Percentiles rank a stretch among this genome's conserved stretches.
phyloP scores from a whole-genome alignment of 768 basidiomycete genomes.

The Imleria badia region DNA sequence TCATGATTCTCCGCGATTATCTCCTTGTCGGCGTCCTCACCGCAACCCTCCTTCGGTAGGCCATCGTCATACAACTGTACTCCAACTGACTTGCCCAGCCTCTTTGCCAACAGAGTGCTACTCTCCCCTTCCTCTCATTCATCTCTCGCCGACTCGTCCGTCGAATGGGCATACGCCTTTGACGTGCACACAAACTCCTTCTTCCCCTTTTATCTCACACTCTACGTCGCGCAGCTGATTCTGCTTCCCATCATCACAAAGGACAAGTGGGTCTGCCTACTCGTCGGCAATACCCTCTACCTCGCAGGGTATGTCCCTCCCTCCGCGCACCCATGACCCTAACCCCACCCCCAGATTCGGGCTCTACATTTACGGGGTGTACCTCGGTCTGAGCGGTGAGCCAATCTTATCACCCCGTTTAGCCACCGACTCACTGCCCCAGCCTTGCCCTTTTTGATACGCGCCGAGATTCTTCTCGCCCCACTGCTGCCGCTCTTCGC shows the following conservation, averaged over 20 bases:
- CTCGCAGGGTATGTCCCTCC: constrained; percentile 69
- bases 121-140: constrained; percentile 73
- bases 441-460: constrained; percentile 94
- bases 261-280: constrained; percentile 92
- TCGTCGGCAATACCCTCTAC: constrained; percentile 78
- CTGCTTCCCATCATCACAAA: constrained; percentile 80
- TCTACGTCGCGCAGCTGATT: constrained; percentile 87
- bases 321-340: constrained; percentile 2
- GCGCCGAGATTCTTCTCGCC: constrained; percentile 86
- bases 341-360: constrained; percentile 53
- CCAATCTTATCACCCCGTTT: constrained; percentile 4
- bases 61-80: neutral
- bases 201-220: constrained; percentile 88
- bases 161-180: constrained; percentile 95
- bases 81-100: constrained; percentile 39
- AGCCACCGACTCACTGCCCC: neutral
- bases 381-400: constrained; percentile 80
- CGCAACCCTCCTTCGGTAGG: constrained; percentile 75
- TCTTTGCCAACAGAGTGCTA: constrained; percentile 69
- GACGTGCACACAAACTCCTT: constrained; percentile 97
- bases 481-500: constrained; percentile 86
- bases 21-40: constrained; percentile 72
- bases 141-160: constrained; percentile 63
- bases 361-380: constrained; percentile 91
- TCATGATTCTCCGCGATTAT: constrained; percentile 91